These are phyloP conservation scores for Pseudogymnoascus sp. DNA, from an alignment of 2,329 filamentous ascomycete genomes.

Conservation along the genomic window DNA sequence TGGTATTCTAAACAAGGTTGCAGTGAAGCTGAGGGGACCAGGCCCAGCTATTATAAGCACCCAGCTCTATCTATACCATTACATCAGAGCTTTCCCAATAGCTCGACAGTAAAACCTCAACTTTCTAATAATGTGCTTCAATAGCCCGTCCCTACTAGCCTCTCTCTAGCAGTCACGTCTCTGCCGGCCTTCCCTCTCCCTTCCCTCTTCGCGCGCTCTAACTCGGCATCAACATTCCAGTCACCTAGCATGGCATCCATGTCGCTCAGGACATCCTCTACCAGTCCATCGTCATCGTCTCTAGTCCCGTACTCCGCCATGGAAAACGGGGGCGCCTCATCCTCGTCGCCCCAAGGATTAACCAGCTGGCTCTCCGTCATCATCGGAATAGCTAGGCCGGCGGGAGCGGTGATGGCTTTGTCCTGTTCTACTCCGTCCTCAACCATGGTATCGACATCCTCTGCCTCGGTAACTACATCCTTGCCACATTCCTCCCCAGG, in stretches of 20 bases:
- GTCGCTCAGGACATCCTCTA: neutral
- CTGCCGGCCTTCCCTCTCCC: neutral
- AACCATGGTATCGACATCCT: neutral
- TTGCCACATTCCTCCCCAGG: neutral
- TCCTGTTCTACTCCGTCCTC: neutral
- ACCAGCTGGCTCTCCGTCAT: neutral
- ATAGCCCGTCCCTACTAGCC: neutral
- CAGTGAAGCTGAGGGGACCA: neutral
- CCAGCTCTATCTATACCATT: neutral
- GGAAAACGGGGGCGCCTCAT: neutral
- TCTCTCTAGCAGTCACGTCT: neutral
- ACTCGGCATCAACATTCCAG: neutral
- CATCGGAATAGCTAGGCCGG: neutral
- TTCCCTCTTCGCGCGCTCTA: neutral
- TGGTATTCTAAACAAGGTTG: neutral
- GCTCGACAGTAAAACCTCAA: neutral
- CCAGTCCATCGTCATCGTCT: neutral
- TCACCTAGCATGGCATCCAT: constrained; percentile 1
- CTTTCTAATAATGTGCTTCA: neutral
- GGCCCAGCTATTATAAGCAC: neutral
- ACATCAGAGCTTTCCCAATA: neutral
- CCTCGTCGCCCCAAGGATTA: neutral
- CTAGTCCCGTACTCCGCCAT: neutral
- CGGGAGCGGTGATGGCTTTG: neutral
- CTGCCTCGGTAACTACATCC: neutral